phyloP scores from a whole-genome alignment of 208 protist genomes.

The Kentomonas sorsogonicus region DNA sequence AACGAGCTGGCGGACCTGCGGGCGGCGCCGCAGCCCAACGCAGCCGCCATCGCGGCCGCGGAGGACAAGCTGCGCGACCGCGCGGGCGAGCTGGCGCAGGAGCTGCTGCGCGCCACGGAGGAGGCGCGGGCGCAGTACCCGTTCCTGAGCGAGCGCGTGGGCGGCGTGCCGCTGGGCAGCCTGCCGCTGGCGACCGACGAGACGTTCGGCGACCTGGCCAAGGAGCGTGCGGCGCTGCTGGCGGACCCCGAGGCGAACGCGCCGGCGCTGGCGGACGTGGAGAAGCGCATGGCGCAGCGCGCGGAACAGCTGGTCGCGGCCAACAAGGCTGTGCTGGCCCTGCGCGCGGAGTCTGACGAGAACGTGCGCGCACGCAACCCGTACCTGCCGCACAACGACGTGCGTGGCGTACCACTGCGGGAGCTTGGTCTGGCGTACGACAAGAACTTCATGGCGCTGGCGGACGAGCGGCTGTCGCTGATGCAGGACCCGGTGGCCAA shows the following conservation, averaged over 20 bases:
- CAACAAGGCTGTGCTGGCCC: constrained; percentile 19
- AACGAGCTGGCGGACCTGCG: constrained; percentile 24
- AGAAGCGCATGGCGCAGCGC: constrained; percentile 6
- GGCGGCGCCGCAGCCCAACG: constrained; percentile 7
- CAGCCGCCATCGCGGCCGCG: constrained; percentile 11
- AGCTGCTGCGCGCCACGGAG: constrained; percentile 18
- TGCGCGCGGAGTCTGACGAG: constrained; percentile 23
- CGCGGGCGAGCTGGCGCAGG: constrained; percentile 17
- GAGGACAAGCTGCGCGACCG: constrained; percentile 18
- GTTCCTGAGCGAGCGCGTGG: constrained; percentile 37
- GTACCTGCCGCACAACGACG: constrained; percentile 30
- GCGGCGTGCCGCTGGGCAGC: constrained; percentile 33
- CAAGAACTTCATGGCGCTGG: constrained; percentile 18
- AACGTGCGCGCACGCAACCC: constrained; percentile 33
- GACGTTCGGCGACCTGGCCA: constrained; percentile 17
- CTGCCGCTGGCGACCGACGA: constrained; percentile 29
- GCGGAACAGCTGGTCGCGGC: constrained; percentile 17
- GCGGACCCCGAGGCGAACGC: constrained; percentile 17
- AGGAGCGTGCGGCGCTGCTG: constrained; percentile 19
- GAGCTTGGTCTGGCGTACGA: constrained; percentile 22
- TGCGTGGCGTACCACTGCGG: constrained; percentile 22
- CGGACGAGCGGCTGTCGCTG: constrained; percentile 16
- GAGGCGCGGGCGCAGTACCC: constrained; percentile 38
- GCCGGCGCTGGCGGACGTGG: neutral
- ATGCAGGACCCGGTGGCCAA: constrained; percentile 25